Evolutionary conservation across 2,329 filamentous ascomycete species (phyloP).

Genomic region (Domatiomyces catenatus): DNA sequence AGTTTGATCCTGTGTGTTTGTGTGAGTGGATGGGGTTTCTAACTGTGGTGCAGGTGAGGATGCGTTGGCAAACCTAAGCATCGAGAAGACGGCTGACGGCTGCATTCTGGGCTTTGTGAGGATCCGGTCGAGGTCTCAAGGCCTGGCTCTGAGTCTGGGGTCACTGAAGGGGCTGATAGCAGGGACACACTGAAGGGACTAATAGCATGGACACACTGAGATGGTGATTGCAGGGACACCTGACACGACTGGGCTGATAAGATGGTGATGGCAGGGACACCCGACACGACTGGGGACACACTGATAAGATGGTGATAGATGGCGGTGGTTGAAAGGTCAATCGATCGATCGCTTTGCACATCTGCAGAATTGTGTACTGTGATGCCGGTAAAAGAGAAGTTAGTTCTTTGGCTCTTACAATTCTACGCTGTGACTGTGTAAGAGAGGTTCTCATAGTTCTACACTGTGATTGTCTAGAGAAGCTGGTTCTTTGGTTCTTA

Average conservation of each 20-base stretch:
- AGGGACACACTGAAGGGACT: conserved; percentile 47
- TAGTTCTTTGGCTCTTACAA: too few relatives aligned
- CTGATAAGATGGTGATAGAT: too few relatives aligned
- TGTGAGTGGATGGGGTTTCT: conserved; percentile 2
- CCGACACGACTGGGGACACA: too few relatives aligned
- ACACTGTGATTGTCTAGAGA: too few relatives aligned
- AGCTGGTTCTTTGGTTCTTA: too few relatives aligned
- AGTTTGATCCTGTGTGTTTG: conserved; percentile 27
- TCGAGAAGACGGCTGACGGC: conserved; percentile 92
- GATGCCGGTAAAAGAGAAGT: not conserved
- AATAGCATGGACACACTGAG: conserved; percentile 44
- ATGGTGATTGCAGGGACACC: too few relatives aligned
- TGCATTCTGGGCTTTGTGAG: conserved; percentile 94
- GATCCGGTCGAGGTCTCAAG: conserved; percentile 93
- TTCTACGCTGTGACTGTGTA: too few relatives aligned
- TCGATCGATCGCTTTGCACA: not conserved
- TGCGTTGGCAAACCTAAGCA: conserved; percentile 89
- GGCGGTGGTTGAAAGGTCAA: too few relatives aligned
- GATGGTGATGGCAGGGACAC: too few relatives aligned
- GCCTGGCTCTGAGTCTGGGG: conserved; percentile 80
- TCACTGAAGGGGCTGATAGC: conserved; percentile 91
- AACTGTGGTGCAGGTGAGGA: conserved; percentile 62
- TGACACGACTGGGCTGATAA: too few relatives aligned
- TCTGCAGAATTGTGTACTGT: not conserved
- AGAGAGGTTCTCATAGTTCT: too few relatives aligned